Percentiles rank a stretch among this genome's conserved stretches.
Evolutionary conservation across 225 moss, liverwort and hornwort genomes (phyloP).

Genomic region (Climacium dendroides): DNA sequence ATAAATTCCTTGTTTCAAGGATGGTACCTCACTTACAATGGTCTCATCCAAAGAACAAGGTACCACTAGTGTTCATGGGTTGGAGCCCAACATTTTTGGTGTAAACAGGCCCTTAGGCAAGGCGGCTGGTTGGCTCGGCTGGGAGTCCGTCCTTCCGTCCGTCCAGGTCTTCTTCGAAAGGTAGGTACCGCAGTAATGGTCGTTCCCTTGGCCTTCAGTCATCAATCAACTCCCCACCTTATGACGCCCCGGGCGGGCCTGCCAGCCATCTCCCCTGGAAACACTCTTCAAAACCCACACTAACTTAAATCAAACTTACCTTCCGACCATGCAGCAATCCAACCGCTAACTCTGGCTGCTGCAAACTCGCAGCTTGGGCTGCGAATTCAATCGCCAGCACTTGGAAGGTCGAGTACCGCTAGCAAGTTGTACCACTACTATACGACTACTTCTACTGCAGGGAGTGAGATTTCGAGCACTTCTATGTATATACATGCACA

Average conservation of each 20-base stretch:
- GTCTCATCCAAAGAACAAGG: too few species aligned
- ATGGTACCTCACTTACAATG: too few species aligned
- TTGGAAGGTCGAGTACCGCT: background rate
- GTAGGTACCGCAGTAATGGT: constrained; percentile 2
- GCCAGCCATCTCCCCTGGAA: background rate
- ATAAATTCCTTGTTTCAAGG: too few species aligned
- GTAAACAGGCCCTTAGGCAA: too few species aligned
- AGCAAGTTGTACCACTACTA: background rate
- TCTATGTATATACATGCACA: background rate
- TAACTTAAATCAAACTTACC: background rate
- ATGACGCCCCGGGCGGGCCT: background rate
- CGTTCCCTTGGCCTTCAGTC: background rate
- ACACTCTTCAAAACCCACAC: background rate
- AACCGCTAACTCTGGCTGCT: background rate
- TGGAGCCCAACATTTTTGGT: too few species aligned
- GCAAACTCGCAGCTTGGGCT: background rate
- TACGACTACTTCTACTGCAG: background rate
- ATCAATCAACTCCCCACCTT: background rate
- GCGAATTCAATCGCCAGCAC: background rate
- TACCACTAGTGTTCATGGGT: too few species aligned
- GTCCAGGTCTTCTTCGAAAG: background rate
- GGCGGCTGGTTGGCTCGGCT: background rate
- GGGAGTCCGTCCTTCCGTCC: background rate
- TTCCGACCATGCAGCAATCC: background rate
- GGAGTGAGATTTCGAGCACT: background rate